Evolutionary conservation across 257 asterid genomes (phyloP), one percentile per base, ranked within the genome.

Genomic region (Primulina eburnea): DNA sequence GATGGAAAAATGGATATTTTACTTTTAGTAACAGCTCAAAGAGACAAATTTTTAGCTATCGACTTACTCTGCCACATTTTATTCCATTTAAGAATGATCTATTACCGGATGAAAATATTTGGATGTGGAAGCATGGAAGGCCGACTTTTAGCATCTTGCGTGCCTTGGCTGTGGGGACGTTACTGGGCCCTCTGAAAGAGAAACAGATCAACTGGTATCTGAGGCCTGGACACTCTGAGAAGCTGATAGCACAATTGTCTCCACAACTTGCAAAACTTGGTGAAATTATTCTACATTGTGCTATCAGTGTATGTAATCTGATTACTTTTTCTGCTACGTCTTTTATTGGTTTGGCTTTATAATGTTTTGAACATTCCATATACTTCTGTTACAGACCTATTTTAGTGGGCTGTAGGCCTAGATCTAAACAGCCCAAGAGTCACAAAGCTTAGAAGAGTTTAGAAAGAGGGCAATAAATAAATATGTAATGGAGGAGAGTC

Each of bases 101-200:
- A 70, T 74, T 94, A 69, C 90, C 95, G 37, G 87, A 82, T 64
- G 99, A 91, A 88, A 78, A 89, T 73, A 79, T 84, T 68, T 84
- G 95, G 88, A 83, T 78, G 71, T 94, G 99, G 99, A 86, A 91
- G 88, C 86, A 84, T 73, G 96, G 96, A 75, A 86, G 82, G 73
- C 99, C 97, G 8, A 79, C 85, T 75, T 79, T 88, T 83, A 84
- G 85, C 80, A 73, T 82, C 53, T 79, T 86, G 60, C 82, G 95
- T 86, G 79, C 87, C 62, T 79, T 84, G 80, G 83, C 96, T 0
- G 89, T 88, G 65, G 92, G 89, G 59, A 40, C 69, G 29, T 12
- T 64, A 24, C 57, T 64, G 8, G 97, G 96, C 61, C 92, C 94
- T 47, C 75, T 62, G 60, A 87, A 87, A 81, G 98, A 88, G 87